These are phyloP conservation scores for Sedum album DNA, from an alignment of 164 flowering plant species.

Conservation along the genomic window DNA sequence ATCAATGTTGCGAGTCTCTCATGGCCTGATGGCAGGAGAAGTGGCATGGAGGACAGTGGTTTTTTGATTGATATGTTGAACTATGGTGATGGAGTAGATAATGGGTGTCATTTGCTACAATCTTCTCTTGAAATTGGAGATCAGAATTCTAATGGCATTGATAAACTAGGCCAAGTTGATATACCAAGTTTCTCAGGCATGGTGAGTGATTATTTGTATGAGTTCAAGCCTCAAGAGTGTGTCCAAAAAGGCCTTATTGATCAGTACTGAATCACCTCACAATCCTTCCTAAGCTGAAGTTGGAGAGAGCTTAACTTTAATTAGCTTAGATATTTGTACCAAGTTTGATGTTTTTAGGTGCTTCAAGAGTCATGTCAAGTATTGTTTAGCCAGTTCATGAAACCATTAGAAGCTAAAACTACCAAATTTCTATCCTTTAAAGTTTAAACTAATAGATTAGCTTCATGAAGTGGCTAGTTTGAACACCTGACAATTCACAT, in stretches of 20 bases:
- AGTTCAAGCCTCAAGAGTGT: background rate
- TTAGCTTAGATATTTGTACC: background rate
- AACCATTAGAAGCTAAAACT: too few relatives aligned
- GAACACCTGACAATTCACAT: background rate
- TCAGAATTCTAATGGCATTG: background rate
- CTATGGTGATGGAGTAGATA: background rate
- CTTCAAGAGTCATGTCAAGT: background rate
- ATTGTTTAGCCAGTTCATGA: too few relatives aligned
- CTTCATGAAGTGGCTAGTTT: background rate
- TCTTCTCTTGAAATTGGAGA: background rate
- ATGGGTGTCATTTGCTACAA: background rate
- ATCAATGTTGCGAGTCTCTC: background rate
- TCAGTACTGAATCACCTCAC: slow-evolving; percentile 1
- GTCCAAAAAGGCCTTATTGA: background rate
- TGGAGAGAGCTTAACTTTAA: too few relatives aligned
- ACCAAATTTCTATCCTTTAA: too few relatives aligned
- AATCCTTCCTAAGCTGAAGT: background rate
- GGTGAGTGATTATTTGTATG: slow-evolving; percentile 5
- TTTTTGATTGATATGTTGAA: background rate
- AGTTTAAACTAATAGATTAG: too few relatives aligned
- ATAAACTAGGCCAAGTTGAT: background rate
- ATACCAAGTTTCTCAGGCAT: background rate
- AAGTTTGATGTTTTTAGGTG: background rate
- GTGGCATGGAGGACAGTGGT: background rate
- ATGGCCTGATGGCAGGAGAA: background rate